Base-by-base conservation (phyloP, 1,139 yeast genomes). In the Geotrichum carabidarum region DNA sequence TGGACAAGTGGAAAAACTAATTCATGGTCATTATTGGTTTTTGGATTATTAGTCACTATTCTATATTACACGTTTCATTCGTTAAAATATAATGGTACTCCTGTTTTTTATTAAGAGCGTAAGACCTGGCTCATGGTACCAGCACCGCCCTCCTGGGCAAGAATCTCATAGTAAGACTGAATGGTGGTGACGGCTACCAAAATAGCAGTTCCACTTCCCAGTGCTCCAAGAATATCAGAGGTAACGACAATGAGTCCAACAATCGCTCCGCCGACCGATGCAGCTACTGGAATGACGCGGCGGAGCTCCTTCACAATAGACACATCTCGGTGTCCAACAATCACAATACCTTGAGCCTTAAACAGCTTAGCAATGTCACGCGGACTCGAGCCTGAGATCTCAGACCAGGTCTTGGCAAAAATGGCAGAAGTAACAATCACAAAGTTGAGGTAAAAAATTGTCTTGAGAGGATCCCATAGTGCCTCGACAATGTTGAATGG, bases 331-430 rank as follows among this genome's bases (percentile, higher is more conserved):
- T 87, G 93, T 57, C 98, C 98, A 52, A 95, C 95, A 77, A 93
- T 89, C 55, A 90, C 95, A 72, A 93, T 78, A 56, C 97, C 97
- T 77, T 93, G 98, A 61, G 90, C 97, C 75, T 91, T 93, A 78
- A 93, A 90, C 75, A 93, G 98, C 74, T 89, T 90, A 61, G 99
- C 97, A 63, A 93, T 85, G 69, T 93, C 99, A 67, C 91, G 81
- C 64, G 99, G 97, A 58, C 96, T 85, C 51, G 96, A 81, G 62
- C 97, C 97, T 52, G 94, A 83, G 65, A 93, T 91, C 75, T 93
- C 99, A 65, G 90, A 91, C 99, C 99, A 93, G 54, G 98, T 90
- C 76, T 90, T 91, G 61, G 98, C 91, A 78, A 93, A 93, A 59
- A 90, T 74, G 38, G 99, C 98, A 78, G 99, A 93, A 34, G 89